phyloP scores from a whole-genome alignment of 2,329 filamentous ascomycete genomes.

The Leptographium galeiforme region DNA sequence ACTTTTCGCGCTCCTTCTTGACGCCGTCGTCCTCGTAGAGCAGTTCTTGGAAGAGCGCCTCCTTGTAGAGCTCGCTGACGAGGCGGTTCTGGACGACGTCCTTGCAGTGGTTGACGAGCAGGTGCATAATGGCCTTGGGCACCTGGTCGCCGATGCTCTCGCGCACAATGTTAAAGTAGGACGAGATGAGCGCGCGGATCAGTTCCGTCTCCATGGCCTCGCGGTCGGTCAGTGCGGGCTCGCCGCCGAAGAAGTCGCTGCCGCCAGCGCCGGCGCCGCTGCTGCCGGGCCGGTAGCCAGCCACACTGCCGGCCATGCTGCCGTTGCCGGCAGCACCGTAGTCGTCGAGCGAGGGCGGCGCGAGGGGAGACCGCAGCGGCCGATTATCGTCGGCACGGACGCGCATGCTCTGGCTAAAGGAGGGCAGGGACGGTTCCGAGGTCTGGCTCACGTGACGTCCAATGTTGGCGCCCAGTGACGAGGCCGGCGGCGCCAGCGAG shows the following conservation, averaged over 20 bases:
- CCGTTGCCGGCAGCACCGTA: constrained; percentile 16
- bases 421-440: constrained; percentile 72
- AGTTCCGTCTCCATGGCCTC: constrained; percentile 96
- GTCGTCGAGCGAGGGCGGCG: neutral
- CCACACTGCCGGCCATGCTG: constrained; percentile 16
- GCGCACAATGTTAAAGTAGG: constrained; percentile 97
- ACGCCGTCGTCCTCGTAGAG: constrained; percentile 95
- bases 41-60: constrained; percentile 78
- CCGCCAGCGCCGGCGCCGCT: no score
- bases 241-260: constrained; percentile 27
- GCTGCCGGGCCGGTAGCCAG: neutral
- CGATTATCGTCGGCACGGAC: constrained; percentile 45
- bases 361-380: constrained; percentile 36
- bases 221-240: constrained; percentile 84
- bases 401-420: constrained; percentile 71
- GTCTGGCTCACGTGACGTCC: constrained; percentile 62
- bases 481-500: neutral
- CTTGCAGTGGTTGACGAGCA: constrained; percentile 96
- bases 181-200: constrained; percentile 89
- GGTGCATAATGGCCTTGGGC: constrained; percentile 96
- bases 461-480: constrained; percentile 17
- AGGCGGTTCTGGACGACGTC: constrained; percentile 95
- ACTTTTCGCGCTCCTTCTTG: constrained; percentile 74
- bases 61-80: constrained; percentile 90
- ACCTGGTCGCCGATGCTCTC: constrained; percentile 98